Evolutionary conservation across 1,284 basidiomycete species (phyloP), one percentile per base, ranked within the genome.

Genomic region (Moesziomyces sp.): DNA sequence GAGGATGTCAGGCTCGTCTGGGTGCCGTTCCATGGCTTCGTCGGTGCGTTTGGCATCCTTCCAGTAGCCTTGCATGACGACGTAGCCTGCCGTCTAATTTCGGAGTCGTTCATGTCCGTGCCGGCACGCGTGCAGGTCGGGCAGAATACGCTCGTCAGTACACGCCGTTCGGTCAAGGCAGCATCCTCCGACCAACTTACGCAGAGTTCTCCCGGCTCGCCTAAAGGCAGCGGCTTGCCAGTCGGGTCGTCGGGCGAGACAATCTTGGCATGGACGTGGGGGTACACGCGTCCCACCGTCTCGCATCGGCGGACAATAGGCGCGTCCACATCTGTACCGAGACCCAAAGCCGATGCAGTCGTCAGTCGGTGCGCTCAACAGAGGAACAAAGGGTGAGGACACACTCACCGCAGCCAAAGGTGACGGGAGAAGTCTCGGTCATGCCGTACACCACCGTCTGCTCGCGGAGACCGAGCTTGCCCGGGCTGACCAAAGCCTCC

Each of bases 1-100:
- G 2, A 86, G 88, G 40, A 89, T 89, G 8, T 87, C 84, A 6
- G 69, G 66, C 49, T 74, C 77, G 47, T 79, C 77, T 24, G 55
- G 53, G 57, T 90, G 88, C 8, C 81, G 84, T 60, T 87, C 87
- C 87, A 91, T 89, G 0, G 88, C 90, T 28, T 85, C 83, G n/a
- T 83, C 83, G 0, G 92, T 93, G 79, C 91, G 91, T 50, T 88
- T 88, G 35, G 88, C 86, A 75, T 94, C 89, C 40, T 88, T 83
- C 92, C 92, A 94, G 82, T 94, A 94, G 53, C 92, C 92, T 81
- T 91, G 90, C 85, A 93, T 92, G 14, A 93, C 83, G 7, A 91
- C 76, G 83, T 93, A 93, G 1, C 92, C 92, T 0, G 90, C 85
- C 13, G 92, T 87, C 73, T 74, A 45, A 34, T 46, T n/a, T 52